phyloP scores from a whole-genome alignment of 306 rosid genomes.

The Carpinus viminea region DNA sequence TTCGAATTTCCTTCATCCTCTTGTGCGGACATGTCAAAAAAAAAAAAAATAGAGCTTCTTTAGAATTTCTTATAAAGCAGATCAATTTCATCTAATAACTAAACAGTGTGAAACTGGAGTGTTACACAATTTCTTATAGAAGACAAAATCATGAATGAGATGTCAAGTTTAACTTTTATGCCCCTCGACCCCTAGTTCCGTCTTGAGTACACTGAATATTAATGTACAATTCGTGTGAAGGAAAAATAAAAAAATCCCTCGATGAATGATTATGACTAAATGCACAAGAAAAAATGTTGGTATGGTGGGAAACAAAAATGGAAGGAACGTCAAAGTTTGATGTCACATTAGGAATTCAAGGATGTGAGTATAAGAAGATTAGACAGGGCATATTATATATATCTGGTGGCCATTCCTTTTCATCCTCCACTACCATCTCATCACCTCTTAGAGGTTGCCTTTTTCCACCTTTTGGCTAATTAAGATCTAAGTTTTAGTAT shows the following conservation, averaged over 20 bases:
- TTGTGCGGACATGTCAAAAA: no score
- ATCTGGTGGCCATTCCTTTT: conserved; percentile 2
- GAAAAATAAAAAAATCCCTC: not conserved
- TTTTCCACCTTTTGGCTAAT: no score
- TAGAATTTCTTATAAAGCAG: no score
- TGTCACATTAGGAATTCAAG: conserved; percentile 15
- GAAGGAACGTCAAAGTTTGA: conserved; percentile 27
- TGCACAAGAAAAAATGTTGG: conserved; percentile 20
- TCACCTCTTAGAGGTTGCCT: conserved; percentile 20
- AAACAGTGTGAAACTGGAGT: no score
- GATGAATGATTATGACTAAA: not conserved
- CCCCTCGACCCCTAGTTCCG: no score
- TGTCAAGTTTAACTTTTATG: no score
- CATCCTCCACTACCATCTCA: conserved; percentile 15
- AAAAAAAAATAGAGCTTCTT: no score
- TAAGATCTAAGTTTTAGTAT: no score
- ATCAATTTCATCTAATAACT: no score
- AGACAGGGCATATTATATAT: conserved; percentile 14
- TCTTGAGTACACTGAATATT: not conserved
- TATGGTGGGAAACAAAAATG: conserved; percentile 32
- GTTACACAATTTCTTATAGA: no score
- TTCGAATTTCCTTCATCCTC: no score
- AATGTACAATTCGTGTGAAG: not conserved
- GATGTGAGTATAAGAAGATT: conserved; percentile 11
- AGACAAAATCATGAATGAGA: no score